Percentiles rank a stretch among this genome's conserved stretches.
Evolutionary conservation across 805 yeast species (phyloP).

Genomic region (Schwanniomyces sp.): DNA sequence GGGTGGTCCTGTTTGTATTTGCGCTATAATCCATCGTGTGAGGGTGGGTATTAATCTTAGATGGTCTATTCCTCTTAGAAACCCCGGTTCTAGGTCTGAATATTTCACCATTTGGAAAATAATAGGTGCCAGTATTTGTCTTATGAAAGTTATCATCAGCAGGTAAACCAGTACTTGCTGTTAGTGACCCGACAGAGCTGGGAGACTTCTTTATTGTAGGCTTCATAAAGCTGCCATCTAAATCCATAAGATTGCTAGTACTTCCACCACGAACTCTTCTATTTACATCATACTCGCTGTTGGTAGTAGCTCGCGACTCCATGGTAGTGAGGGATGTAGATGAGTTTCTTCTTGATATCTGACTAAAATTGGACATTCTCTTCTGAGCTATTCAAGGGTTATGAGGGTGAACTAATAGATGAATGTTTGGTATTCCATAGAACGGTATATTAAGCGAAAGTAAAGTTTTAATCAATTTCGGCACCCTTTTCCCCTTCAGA

Average conservation of each 20-base stretch:
- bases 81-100: slow-evolving; percentile 48
- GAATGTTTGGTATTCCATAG: background rate
- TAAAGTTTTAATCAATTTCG: background rate
- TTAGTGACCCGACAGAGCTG: slow-evolving; percentile 5
- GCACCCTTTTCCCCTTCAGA: background rate
- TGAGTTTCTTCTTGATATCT: slow-evolving; percentile 30
- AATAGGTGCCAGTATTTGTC: slow-evolving; percentile 25
- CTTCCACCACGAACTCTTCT: slow-evolving; percentile 28
- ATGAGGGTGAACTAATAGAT: background rate
- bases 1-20: background rate
- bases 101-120: slow-evolving; percentile 56
- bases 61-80: slow-evolving; percentile 39
- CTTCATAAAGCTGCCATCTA: slow-evolving; percentile 41
- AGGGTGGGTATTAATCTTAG: slow-evolving; percentile 15
- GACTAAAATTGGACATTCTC: background rate
- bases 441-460: background rate
- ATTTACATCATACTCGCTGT: background rate
- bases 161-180: slow-evolving; percentile 1
- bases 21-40: background rate
- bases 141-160: slow-evolving; percentile 7
- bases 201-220: slow-evolving; percentile 29
- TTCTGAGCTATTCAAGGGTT: slow-evolving; percentile 1
- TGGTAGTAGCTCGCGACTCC: slow-evolving; percentile 4
- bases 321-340: slow-evolving; percentile 27
- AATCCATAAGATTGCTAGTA: slow-evolving; percentile 36